Percentiles rank a stretch among this genome's conserved stretches.
phyloP scores from a whole-genome alignment of 2,329 filamentous ascomycete species.

The Verticillium zaregamsianum region DNA sequence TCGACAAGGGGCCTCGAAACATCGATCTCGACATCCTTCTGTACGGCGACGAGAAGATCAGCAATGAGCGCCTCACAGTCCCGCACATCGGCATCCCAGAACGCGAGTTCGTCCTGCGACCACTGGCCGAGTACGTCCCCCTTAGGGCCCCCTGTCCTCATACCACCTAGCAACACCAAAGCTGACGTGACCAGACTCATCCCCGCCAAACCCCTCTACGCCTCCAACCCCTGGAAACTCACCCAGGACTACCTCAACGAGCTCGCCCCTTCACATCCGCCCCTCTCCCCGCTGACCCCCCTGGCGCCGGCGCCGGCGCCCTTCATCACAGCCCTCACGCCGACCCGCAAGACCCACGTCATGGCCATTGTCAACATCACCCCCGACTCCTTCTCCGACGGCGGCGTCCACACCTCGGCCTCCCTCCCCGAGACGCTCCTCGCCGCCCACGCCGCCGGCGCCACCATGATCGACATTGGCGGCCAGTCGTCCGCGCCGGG shows the following conservation, averaged over 20 bases:
- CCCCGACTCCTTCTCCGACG: conserved; percentile 95
- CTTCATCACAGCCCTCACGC: conserved; percentile 51
- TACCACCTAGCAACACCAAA: no score
- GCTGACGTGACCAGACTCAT: conserved; percentile 40
- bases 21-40: conserved; percentile 93
- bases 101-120: conserved; percentile 88
- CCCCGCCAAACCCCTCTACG: conserved; percentile 48
- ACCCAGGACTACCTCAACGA: conserved; percentile 58
- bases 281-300: conserved; percentile 57
- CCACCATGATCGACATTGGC: conserved; percentile 85
- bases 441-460: conserved; percentile 62
- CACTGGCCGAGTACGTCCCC: conserved; percentile 66
- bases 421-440: conserved; percentile 57
- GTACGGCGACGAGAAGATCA: conserved; percentile 64
- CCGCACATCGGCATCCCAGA: conserved; percentile 85
- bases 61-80: conserved; percentile 71
- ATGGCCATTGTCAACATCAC: conserved; percentile 97
- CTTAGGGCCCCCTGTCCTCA: background rate
- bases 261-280: conserved; percentile 42
- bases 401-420: conserved; percentile 56
- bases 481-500: conserved; percentile 88
- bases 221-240: conserved; percentile 54
- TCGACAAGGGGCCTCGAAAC: conserved; percentile 91
- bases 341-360: conserved; percentile 63
- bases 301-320: conserved; percentile 41